Evolutionary conservation across 306 rosid species (phyloP).

Genomic region (Cucurbita pepo): DNA sequence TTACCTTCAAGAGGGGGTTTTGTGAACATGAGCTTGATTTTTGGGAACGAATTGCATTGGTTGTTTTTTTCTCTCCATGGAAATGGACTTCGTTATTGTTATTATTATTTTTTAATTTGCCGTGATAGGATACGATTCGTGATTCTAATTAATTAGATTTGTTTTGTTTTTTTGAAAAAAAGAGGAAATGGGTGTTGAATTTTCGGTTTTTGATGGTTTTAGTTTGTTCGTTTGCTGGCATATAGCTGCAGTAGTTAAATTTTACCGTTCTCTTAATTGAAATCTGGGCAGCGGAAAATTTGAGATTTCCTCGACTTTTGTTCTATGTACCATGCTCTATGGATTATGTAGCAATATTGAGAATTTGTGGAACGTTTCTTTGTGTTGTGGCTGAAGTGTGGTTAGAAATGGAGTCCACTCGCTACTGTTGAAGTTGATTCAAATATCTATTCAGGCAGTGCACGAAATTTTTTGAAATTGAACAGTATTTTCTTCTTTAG

Average conservation of each 20-base stretch:
- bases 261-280: not conserved
- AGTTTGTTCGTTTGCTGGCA: not conserved
- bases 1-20: not conserved
- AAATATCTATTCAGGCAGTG: not conserved
- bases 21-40: not conserved
- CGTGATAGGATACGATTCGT: not conserved
- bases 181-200: not conserved
- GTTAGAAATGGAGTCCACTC: not conserved
- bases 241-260: not conserved
- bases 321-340: not conserved
- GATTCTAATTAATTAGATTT: not conserved
- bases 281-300: not conserved
- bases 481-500: not conserved
- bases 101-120: not conserved
- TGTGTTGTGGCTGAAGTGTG: not conserved
- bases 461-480: not conserved
- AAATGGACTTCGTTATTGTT: not conserved
- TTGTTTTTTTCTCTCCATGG: not conserved
- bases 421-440: not conserved
- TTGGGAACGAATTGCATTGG: not conserved
- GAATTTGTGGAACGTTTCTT: not conserved
- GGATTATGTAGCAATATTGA: not conserved
- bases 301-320: not conserved
- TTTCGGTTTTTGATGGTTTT: not conserved
- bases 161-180: not conserved